Percentiles rank a stretch among this genome's conserved stretches.
Conservation (phyloP, 345 rosid species). For the Brassica rapa region DNA sequence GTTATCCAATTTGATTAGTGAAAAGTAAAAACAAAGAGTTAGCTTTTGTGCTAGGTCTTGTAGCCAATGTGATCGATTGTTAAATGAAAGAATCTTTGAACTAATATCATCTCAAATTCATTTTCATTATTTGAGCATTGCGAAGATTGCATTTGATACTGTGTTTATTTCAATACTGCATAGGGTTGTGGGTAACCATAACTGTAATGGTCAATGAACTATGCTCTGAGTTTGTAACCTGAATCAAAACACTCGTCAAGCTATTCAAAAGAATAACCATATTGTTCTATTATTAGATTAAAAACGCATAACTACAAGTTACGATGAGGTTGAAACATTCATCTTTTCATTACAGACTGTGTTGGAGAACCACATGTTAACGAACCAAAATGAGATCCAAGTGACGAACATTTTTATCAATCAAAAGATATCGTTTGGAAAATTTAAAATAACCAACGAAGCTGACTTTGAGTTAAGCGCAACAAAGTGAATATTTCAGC, state of each 20-base stretch:
- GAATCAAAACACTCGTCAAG: not conserved
- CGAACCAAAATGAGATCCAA: not conserved
- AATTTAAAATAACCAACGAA: not conserved
- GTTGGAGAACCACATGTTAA: not conserved
- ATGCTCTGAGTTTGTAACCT: not conserved
- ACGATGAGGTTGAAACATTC: not conserved
- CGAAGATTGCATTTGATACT: not conserved
- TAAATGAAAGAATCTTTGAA: too few relatives aligned
- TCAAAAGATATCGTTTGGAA: conserved; percentile 9
- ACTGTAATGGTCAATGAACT: not conserved
- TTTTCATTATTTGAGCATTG: too few relatives aligned
- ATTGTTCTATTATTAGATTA: not conserved
- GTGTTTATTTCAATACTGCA: too few relatives aligned
- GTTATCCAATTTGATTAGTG: too few relatives aligned
- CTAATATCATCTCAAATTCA: too few relatives aligned
- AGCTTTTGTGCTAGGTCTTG: too few relatives aligned
- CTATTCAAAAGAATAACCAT: not conserved
- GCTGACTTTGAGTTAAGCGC: not conserved
- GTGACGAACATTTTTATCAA: not conserved
- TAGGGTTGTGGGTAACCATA: too few relatives aligned
- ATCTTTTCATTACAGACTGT: not conserved
- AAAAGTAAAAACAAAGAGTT: too few relatives aligned
- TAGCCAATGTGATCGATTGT: too few relatives aligned
- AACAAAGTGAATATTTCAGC: conserved; percentile 19
- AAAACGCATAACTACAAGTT: not conserved